A percentile compares a stretch with the other conserved stretches of the same genome.
Evolutionary conservation across 2,329 filamentous ascomycete species (phyloP).

Genomic region (Fusarium udum): DNA sequence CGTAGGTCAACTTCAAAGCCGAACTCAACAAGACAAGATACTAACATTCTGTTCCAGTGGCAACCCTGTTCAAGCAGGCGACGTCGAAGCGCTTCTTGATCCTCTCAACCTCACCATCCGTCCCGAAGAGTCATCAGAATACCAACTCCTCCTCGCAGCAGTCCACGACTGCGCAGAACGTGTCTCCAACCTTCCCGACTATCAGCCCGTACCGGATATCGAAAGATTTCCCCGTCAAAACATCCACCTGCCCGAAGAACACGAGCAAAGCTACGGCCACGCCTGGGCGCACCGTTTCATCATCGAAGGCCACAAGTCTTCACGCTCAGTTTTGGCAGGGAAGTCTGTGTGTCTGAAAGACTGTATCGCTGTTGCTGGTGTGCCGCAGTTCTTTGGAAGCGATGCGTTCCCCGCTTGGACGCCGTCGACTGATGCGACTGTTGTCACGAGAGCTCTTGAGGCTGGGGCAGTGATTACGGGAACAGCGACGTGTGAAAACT

Average conservation of each 20-base stretch:
- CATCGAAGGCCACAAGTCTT: conserved; percentile 46
- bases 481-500: conserved; percentile 63
- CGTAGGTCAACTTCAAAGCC: conserved; percentile 25
- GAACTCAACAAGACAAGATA: too few species aligned
- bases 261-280: conserved; percentile 53
- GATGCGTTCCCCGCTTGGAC: conserved; percentile 61
- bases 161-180: conserved; percentile 61
- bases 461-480: conserved; percentile 60
- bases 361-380: conserved; percentile 62
- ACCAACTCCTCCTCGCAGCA: conserved; percentile 58
- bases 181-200: conserved; percentile 57
- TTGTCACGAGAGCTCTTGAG: conserved; percentile 60
- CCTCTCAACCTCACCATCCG: conserved; percentile 50
- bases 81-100: conserved; percentile 50
- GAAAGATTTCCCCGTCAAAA: conserved; percentile 56
- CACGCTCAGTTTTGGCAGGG: conserved; percentile 44
- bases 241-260: conserved; percentile 53
- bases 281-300: conserved; percentile 63
- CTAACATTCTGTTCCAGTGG: conserved; percentile 27
- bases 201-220: conserved; percentile 54
- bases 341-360: conserved; percentile 64
- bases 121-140: conserved; percentile 53
- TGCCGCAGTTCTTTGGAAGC: conserved; percentile 63
- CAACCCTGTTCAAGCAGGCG: conserved; percentile 54
- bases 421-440: conserved; percentile 62